A percentile compares a stretch with the other conserved stretches of the same genome.
These are phyloP conservation scores for Termitomyces heimii DNA, from an alignment of 768 basidiomycete genomes.

Conservation along the genomic window DNA sequence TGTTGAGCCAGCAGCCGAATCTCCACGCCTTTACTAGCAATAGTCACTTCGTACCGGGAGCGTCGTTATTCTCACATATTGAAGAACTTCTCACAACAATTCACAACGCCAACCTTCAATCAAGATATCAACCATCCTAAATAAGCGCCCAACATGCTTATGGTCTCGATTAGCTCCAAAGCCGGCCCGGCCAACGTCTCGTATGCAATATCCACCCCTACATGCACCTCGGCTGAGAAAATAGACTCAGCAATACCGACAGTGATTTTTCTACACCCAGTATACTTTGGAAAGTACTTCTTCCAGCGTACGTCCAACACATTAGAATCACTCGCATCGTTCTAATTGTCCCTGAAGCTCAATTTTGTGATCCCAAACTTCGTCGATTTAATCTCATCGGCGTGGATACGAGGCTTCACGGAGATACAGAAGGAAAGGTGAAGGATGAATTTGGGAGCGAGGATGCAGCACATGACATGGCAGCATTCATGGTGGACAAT, in stretches of 20 bases:
- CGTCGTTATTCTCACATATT: not conserved
- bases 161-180: constrained; percentile 21
- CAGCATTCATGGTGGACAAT: constrained; percentile 27
- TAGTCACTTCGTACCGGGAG: not conserved
- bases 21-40: not conserved
- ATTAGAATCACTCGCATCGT: not conserved
- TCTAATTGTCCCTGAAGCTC: not conserved
- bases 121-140: not conserved
- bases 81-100: not conserved
- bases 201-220: constrained; percentile 32
- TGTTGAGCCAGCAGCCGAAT: not conserved
- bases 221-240: constrained; percentile 18
- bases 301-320: constrained; percentile 22
- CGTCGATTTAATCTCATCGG: constrained; percentile 32
- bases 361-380: constrained; percentile 16
- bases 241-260: constrained; percentile 27
- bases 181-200: constrained; percentile 23
- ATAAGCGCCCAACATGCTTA: constrained; percentile 20
- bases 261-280: constrained; percentile 29
- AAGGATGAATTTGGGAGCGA: constrained; percentile 18
- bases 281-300: constrained; percentile 24
- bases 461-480: constrained; percentile 28
- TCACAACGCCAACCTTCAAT: not conserved
- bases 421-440: constrained; percentile 22
- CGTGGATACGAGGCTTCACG: constrained; percentile 27